These are phyloP conservation scores for Coemansia sp. DNA, from an alignment of 192 early-diverging fungal species.

Conservation along the genomic window DNA sequence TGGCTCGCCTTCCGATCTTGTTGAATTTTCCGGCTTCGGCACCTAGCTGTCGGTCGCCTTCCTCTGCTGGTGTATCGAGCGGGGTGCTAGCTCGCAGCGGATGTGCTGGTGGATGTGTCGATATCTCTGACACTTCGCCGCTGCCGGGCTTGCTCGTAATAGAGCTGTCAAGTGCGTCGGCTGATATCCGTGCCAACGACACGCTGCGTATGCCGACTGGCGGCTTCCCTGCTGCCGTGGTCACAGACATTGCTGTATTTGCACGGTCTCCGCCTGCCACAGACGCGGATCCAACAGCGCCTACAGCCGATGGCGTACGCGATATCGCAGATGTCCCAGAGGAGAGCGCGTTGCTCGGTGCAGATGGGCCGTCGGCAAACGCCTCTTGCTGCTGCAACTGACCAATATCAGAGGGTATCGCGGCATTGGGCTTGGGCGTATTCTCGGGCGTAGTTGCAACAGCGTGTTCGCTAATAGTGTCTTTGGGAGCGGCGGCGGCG, in stretches of 20 bases:
- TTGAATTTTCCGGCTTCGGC: slow-evolving; percentile 27
- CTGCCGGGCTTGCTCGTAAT: slow-evolving; percentile 24
- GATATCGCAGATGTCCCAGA: background rate
- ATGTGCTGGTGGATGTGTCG: background rate
- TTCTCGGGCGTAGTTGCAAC: background rate
- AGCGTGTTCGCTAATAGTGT: background rate
- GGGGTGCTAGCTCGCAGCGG: slow-evolving; percentile 32
- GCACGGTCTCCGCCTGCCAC: background rate
- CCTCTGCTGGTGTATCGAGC: slow-evolving; percentile 42
- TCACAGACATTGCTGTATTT: background rate
- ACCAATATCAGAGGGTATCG: background rate
- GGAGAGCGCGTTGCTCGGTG: background rate
- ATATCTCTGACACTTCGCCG: slow-evolving; percentile 9
- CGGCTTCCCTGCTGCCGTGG: slow-evolving; percentile 4
- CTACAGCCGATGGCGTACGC: background rate
- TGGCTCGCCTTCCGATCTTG: slow-evolving; percentile 6
- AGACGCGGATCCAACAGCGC: background rate
- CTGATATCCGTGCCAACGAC: slow-evolving; percentile 39
- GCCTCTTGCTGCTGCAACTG: background rate
- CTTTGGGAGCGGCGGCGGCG: background rate
- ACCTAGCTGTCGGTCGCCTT: slow-evolving; percentile 50
- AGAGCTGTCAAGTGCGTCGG: slow-evolving; percentile 16
- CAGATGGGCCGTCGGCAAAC: background rate
- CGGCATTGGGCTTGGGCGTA: background rate
- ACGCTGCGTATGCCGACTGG: slow-evolving; percentile 30